Percentiles rank a stretch among this genome's conserved stretches.
These are phyloP conservation scores for Ciborinia camelliae DNA, from an alignment of 2,329 filamentous ascomycete species.

Conservation along the genomic window DNA sequence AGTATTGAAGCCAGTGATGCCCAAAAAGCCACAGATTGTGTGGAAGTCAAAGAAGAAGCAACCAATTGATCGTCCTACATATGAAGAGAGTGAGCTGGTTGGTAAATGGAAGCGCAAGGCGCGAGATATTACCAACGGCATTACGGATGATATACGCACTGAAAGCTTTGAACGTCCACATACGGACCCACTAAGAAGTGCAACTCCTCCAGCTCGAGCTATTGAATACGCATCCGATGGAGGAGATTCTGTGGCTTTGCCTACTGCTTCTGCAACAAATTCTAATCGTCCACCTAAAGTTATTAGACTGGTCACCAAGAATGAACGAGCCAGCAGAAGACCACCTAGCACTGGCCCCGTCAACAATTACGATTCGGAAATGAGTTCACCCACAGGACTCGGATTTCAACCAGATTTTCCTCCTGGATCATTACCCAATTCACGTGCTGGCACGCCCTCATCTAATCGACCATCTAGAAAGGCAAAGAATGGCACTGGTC, in stretches of 20 bases:
- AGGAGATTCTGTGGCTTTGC: slow-evolving; percentile 27
- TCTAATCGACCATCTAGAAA: slow-evolving; percentile 55
- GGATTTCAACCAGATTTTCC: slow-evolving; percentile 45
- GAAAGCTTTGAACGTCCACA: slow-evolving; percentile 35
- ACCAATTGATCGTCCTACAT: slow-evolving; percentile 21
- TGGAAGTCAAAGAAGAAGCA: slow-evolving; percentile 27
- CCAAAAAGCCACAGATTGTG: slow-evolving; percentile 16
- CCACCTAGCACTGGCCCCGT: slow-evolving; percentile 7
- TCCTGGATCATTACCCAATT: slow-evolving; percentile 48
- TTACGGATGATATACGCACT: slow-evolving; percentile 4
- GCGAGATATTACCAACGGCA: slow-evolving; percentile 29
- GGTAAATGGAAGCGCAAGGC: slow-evolving; percentile 32
- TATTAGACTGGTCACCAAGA: slow-evolving; percentile 30
- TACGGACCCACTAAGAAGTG: slow-evolving; percentile 2
- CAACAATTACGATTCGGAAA: slow-evolving; percentile 51
- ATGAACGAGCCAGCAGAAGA: slow-evolving; percentile 21
- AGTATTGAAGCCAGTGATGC: slow-evolving; percentile 9
- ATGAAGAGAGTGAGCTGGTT: slow-evolving; percentile 27
- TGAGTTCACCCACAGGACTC: slow-evolving; percentile 51
- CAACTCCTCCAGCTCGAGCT: slow-evolving; percentile 16
- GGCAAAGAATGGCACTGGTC: slow-evolving; percentile 52
- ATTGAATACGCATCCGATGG: slow-evolving; percentile 29
- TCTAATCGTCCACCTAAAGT: slow-evolving; percentile 23
- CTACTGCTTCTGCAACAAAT: slow-evolving; percentile 12
- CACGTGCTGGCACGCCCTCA: slow-evolving; percentile 59